These are phyloP conservation scores for Naganishia antarctica DNA, from an alignment of 768 basidiomycete species.

Conservation along the genomic window DNA sequence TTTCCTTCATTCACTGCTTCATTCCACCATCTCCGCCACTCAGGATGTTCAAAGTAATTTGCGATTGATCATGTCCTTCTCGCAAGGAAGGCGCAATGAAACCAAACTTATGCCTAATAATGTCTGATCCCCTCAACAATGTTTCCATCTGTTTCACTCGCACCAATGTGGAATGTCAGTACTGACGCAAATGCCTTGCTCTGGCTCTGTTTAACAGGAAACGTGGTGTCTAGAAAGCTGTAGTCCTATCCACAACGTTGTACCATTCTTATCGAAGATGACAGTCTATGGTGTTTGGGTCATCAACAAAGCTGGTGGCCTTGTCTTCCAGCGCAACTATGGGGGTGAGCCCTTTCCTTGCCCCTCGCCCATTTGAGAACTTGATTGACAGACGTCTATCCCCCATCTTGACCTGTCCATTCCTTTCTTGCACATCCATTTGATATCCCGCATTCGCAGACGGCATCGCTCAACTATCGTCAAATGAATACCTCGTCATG, in stretches of 20 bases:
- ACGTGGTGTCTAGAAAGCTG: background rate
- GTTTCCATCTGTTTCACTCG: background rate
- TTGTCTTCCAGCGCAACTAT: conserved; percentile 89
- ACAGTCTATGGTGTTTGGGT: conserved; percentile 55
- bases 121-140: conserved; percentile 15
- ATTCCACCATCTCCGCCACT: background rate
- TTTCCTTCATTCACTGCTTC: background rate
- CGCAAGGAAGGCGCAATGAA: conserved; percentile 24
- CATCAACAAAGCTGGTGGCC: conserved; percentile 96
- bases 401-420: background rate
- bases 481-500: conserved; percentile 90
- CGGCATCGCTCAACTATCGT: conserved; percentile 80
- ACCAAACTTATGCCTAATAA: conserved; percentile 19
- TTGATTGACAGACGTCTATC: conserved; percentile 10
- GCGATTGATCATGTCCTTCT: conserved; percentile 23
- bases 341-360: conserved; percentile 59
- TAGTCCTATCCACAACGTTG: background rate
- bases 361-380: background rate
- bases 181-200: background rate
- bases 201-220: background rate
- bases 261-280: conserved; percentile 30
- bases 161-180: background rate
- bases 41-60: conserved; percentile 24
- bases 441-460: conserved; percentile 54
- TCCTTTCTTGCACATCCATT: background rate